phyloP scores from a whole-genome alignment of 495 filamentous ascomycete species.

The Mytilinidion resinicola region DNA sequence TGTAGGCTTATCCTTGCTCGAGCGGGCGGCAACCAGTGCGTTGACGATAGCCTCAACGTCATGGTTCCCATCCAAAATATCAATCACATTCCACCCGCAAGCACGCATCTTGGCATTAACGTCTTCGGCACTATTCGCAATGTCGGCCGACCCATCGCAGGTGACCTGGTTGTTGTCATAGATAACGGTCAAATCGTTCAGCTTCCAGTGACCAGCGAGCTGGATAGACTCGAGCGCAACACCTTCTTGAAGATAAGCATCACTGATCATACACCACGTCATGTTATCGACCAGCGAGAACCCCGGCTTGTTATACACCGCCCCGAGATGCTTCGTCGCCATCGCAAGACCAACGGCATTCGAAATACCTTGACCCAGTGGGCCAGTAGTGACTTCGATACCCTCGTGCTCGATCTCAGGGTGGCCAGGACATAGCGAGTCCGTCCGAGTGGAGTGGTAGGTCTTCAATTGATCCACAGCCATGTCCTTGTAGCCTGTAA shows the following conservation, averaged over 20 bases:
- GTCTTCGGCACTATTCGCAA: conserved; percentile 49
- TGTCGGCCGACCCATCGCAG: conserved; percentile 52
- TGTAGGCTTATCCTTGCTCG: conserved; percentile 44
- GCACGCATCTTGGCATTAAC: conserved; percentile 55
- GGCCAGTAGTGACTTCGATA: conserved; percentile 58
- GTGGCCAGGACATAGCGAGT: conserved; percentile 50
- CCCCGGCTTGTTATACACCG: conserved; percentile 47
- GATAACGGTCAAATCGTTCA: conserved; percentile 51
- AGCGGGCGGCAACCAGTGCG: conserved; percentile 43
- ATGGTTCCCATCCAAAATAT: conserved; percentile 48
- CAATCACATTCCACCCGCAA: conserved; percentile 52
- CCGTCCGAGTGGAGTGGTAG: conserved; percentile 50
- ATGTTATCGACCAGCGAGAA: conserved; percentile 46
- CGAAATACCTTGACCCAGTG: conserved; percentile 53
- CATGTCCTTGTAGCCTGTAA: conserved; percentile 54
- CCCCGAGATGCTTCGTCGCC: conserved; percentile 51
- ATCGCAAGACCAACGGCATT: conserved; percentile 57
- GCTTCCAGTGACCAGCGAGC: conserved; percentile 49
- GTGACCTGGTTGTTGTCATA: conserved; percentile 58
- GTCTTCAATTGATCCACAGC: conserved; percentile 54
- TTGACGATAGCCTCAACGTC: conserved; percentile 47
- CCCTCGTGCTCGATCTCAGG: conserved; percentile 57
- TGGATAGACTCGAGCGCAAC: conserved; percentile 54
- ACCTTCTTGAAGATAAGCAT: conserved; percentile 55
- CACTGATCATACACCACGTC: conserved; percentile 53